These are phyloP conservation scores for Penicillium taxi DNA, from an alignment of 495 filamentous ascomycete genomes.

Conservation along the genomic window DNA sequence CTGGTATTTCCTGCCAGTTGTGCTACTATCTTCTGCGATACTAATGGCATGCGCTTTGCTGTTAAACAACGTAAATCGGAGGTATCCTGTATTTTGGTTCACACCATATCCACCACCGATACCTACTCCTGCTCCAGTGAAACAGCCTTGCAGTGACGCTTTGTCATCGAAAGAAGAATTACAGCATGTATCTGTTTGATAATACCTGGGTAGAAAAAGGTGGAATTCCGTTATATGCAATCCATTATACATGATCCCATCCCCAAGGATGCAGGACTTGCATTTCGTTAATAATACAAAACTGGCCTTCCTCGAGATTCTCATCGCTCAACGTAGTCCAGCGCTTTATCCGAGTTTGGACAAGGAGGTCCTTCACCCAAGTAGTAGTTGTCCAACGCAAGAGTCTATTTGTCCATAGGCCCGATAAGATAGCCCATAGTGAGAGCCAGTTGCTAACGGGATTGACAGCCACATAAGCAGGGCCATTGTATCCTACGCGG, in stretches of 20 bases:
- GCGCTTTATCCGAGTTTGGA: conserved; percentile 33
- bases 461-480: conserved; percentile 50
- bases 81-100: conserved; percentile 67
- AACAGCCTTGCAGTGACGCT: conserved; percentile 2
- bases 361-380: conserved; percentile 28
- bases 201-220: background rate
- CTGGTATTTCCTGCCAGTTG: conserved; percentile 59
- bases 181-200: conserved; percentile 2
- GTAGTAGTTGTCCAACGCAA: conserved; percentile 40
- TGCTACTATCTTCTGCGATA: conserved; percentile 53
- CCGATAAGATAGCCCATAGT: conserved; percentile 23
- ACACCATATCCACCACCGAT: conserved; percentile 14
- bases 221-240: background rate
- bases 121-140: background rate
- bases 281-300: conserved; percentile 79
- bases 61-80: conserved; percentile 64
- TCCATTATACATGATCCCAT: conserved; percentile 64
- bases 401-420: conserved; percentile 53
- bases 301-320: conserved; percentile 46
- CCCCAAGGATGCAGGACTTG: conserved; percentile 67
- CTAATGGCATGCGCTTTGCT: conserved; percentile 55
- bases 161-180: conserved; percentile 3
- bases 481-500: conserved; percentile 59
- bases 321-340: conserved; percentile 31
- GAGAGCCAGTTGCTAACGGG: conserved; percentile 35